Percentiles rank a stretch among this genome's conserved stretches.
Evolutionary conservation across 2,329 filamentous ascomycete genomes (phyloP).

Genomic region (Pseudopithomyces maydicus): DNA sequence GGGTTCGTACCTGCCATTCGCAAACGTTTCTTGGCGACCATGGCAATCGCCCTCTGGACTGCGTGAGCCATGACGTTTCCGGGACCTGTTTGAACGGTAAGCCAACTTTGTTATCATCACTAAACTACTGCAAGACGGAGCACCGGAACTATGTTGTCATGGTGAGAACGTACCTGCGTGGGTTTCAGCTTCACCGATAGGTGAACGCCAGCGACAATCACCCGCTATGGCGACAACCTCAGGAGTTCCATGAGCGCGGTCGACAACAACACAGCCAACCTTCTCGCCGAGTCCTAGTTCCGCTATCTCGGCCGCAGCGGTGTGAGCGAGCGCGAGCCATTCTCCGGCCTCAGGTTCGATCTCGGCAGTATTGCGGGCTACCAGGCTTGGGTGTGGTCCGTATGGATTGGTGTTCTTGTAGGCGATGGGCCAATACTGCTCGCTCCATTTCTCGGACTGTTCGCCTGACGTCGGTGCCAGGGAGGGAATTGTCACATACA

Average conservation of each 20-base stretch:
- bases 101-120: no score
- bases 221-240: conserved; percentile 74
- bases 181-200: conserved; percentile 24
- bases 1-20: conserved; percentile 41
- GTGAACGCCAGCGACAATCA: conserved; percentile 71
- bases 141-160: no score
- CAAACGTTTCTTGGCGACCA: conserved; percentile 69
- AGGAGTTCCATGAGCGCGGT: conserved; percentile 52
- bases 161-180: conserved; percentile 8
- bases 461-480: conserved; percentile 75
- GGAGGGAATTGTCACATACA: conserved; percentile 71
- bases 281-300: conserved; percentile 66
- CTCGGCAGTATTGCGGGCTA: conserved; percentile 71
- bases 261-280: conserved; percentile 77
- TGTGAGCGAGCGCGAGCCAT: conserved; percentile 71
- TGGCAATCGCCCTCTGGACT: conserved; percentile 78
- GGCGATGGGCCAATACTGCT: conserved; percentile 80
- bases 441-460: conserved; percentile 75
- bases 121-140: no score
- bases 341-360: conserved; percentile 66
- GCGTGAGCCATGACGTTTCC: conserved; percentile 81
- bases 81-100: conserved; percentile 36
- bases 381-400: conserved; percentile 78
- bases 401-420: conserved; percentile 89
- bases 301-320: conserved; percentile 65